Percentiles rank a stretch among this genome's conserved stretches.
phyloP scores from a whole-genome alignment of 352 stramenopile genomes.

The Globisporangium viniferum region DNA sequence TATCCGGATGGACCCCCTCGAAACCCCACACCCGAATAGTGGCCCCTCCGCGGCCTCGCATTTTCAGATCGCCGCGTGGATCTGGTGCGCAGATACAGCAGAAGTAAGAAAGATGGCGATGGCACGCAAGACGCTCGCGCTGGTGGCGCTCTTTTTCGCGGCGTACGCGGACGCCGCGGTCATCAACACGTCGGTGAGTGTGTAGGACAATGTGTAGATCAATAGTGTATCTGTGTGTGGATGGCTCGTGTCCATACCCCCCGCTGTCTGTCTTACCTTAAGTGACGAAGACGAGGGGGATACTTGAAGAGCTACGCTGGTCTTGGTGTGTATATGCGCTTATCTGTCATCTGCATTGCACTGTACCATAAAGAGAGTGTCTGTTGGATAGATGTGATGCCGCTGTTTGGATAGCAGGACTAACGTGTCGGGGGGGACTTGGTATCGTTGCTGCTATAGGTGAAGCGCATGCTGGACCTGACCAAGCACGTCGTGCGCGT shows the following conservation, averaged over 20 bases:
- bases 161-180: constrained; percentile 38
- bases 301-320: neutral
- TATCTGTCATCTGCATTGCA: neutral
- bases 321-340: neutral
- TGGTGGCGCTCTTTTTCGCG: constrained; percentile 28
- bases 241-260: constrained; percentile 6
- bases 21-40: neutral
- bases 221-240: neutral
- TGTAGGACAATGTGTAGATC: neutral
- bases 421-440: neutral
- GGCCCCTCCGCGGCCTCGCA: neutral
- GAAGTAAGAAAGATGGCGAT: constrained; percentile 20
- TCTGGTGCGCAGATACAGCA: constrained; percentile 13
- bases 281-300: neutral
- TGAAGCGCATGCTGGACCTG: constrained; percentile 77
- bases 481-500: constrained; percentile 82
- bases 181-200: constrained; percentile 70
- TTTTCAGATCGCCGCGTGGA: constrained; percentile 19
- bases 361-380: neutral
- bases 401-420: neutral
- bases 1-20: constrained; percentile 15
- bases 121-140: constrained; percentile 21
- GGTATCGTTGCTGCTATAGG: constrained; percentile 21
- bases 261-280: neutral
- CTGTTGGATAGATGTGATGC: neutral